Percentiles rank a stretch among this genome's conserved stretches.
phyloP scores from a whole-genome alignment of 768 basidiomycete species.

The Suillus variegatus region DNA sequence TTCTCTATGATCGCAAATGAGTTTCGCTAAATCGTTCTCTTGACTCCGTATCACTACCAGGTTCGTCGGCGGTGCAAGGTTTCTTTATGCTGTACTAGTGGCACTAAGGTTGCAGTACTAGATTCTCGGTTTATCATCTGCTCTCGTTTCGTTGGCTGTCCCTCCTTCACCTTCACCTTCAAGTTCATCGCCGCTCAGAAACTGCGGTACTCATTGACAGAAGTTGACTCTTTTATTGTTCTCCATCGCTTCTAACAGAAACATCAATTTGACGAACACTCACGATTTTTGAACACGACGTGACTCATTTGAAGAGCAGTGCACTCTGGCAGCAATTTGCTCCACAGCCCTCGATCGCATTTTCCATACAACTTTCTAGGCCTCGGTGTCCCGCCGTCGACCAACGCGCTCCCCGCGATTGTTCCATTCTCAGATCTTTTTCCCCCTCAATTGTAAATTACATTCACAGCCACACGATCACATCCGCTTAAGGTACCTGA shows the following conservation, averaged over 20 bases:
- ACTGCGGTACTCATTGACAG: conserved; percentile 6
- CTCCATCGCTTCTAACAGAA: conserved; percentile 5
- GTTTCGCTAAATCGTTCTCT: conserved; percentile 22
- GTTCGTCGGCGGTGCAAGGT: conserved; percentile 22
- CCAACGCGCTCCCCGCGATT: conserved; percentile 20
- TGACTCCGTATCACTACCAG: conserved; percentile 12
- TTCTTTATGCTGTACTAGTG: conserved; percentile 9
- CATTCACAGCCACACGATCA: conserved; percentile 36
- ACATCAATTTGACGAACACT: conserved; percentile 25
- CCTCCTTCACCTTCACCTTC: conserved; percentile 6
- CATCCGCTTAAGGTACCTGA: conserved; percentile 29
- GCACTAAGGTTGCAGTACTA: not conserved
- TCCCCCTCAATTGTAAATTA: conserved; percentile 28
- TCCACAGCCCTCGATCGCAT: conserved; percentile 4
- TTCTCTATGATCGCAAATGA: conserved; percentile 11
- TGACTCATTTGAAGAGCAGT: conserved; percentile 3
- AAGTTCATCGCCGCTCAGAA: conserved; percentile 6
- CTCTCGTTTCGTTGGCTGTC: conserved; percentile 14
- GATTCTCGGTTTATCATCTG: not conserved
- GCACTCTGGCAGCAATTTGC: not conserved
- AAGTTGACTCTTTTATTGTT: conserved; percentile 8
- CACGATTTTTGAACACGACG: conserved; percentile 25
- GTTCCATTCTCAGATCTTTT: conserved; percentile 18
- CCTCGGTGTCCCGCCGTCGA: conserved; percentile 9
- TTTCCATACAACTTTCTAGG: conserved; percentile 2